phyloP scores from a whole-genome alignment of 148 eudicot genomes.

The Drosera capensis region DNA sequence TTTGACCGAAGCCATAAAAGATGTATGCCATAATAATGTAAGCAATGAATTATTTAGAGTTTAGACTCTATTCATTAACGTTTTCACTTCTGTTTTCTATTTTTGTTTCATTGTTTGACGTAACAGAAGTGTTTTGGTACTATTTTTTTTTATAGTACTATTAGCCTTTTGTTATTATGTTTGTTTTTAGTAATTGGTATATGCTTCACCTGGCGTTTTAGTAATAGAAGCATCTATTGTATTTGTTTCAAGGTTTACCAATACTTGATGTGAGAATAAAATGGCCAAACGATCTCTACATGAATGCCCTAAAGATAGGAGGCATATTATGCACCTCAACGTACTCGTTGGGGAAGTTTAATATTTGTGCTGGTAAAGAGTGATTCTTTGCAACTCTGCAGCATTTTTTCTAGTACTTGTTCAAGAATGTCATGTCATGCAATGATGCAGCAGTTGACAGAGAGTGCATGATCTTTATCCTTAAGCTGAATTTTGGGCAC shows the following conservation, averaged over 20 bases:
- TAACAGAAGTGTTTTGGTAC: too few relatives aligned
- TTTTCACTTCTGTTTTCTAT: neutral
- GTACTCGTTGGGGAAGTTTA: conserved; percentile 64
- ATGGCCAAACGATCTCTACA: conserved; percentile 92
- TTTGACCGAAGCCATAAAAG: conserved; percentile 74
- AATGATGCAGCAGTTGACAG: too few relatives aligned
- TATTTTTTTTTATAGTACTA: too few relatives aligned
- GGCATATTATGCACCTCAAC: conserved; percentile 90
- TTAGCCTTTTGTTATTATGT: too few relatives aligned
- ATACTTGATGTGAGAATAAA: conserved; percentile 69
- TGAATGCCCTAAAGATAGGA: conserved; percentile 83
- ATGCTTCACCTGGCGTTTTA: too few relatives aligned
- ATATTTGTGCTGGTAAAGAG: conserved; percentile 69
- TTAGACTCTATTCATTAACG: neutral
- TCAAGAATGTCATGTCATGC: too few relatives aligned
- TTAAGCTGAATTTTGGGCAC: too few relatives aligned
- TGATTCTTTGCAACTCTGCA: neutral
- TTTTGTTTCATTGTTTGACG: too few relatives aligned
- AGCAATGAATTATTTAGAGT: conserved; percentile 6
- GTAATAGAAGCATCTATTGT: neutral
- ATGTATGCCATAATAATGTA: conserved; percentile 41
- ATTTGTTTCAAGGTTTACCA: conserved; percentile 55
- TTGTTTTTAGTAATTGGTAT: too few relatives aligned
- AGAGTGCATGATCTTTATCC: too few relatives aligned
- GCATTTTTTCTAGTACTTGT: too few relatives aligned